Conservation (phyloP, 1,284 basidiomycete species). For the Stygiomarasmius scandens region DNA sequence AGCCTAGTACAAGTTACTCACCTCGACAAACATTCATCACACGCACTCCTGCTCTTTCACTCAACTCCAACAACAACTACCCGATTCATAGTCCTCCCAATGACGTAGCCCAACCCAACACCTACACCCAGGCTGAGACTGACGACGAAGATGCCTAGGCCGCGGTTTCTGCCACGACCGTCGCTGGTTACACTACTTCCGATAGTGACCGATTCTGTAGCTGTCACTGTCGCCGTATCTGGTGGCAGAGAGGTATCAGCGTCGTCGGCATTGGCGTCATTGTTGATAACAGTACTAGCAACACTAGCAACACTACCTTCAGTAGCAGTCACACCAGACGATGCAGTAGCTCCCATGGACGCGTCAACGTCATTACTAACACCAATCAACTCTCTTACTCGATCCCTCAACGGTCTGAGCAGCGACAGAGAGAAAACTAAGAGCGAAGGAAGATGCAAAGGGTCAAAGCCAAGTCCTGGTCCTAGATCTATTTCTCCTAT, state of each 20-base stretch:
- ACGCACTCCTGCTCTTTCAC: too few relatives aligned
- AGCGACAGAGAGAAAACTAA: conserved; percentile 51
- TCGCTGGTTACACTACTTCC: too few relatives aligned
- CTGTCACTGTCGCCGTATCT: too few relatives aligned
- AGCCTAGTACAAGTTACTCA: too few relatives aligned
- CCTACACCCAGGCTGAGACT: background rate
- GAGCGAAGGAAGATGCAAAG: conserved; percentile 51
- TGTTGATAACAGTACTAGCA: too few relatives aligned
- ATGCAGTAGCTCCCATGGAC: background rate
- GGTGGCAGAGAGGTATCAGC: too few relatives aligned
- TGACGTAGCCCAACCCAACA: background rate
- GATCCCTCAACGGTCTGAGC: conserved; percentile 31
- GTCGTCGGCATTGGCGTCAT: too few relatives aligned
- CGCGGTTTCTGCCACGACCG: too few relatives aligned
- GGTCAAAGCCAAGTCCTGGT: conserved; percentile 39
- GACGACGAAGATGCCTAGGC: background rate
- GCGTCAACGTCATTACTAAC: background rate
- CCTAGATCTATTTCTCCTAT: background rate
- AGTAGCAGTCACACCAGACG: background rate
- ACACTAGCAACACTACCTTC: too few relatives aligned
- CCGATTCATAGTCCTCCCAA: background rate
- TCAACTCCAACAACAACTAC: background rate
- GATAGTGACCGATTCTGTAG: too few relatives aligned
- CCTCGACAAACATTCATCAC: too few relatives aligned
- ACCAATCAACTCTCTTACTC: background rate